A percentile compares a stretch with the other conserved stretches of the same genome.
phyloP scores from a whole-genome alignment of 2,329 filamentous ascomycete species.

The Alternaria triticimaculans region DNA sequence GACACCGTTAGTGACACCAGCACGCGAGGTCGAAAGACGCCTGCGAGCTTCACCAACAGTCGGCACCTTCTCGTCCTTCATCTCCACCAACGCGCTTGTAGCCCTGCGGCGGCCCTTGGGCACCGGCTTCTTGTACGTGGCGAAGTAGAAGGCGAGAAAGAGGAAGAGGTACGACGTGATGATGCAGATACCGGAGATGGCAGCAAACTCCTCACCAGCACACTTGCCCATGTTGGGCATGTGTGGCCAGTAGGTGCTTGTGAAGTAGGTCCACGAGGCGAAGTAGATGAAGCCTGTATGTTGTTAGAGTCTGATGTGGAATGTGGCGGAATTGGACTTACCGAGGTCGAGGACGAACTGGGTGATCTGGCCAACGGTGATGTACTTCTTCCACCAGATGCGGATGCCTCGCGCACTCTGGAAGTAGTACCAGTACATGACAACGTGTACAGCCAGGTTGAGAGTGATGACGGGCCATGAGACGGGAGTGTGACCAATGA shows the following conservation, averaged over 20 bases:
- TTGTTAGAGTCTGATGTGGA: conserved; percentile 25
- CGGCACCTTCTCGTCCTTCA: conserved; percentile 73
- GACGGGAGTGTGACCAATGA: conserved; percentile 89
- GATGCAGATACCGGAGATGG: conserved; percentile 89
- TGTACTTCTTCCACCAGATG: conserved; percentile 99
- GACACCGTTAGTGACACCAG: conserved; percentile 48
- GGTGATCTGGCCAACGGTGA: conserved; percentile 94
- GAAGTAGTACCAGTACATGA: conserved; percentile 99
- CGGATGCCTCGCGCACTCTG: conserved; percentile 93
- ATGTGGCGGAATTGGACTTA: conserved; percentile 55
- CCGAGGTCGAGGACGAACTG: conserved; percentile 97
- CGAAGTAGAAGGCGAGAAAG: conserved; percentile 99
- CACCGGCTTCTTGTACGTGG: conserved; percentile 89
- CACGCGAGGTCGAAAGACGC: conserved; percentile 54
- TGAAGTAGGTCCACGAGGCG: conserved; percentile 98
- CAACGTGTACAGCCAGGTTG: conserved; percentile 92
- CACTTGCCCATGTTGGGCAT: conserved; percentile 85
- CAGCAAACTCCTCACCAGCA: conserved; percentile 95
- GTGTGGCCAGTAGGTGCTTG: conserved; percentile 84
- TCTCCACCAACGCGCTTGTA: conserved; percentile 85
- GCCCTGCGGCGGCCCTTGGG: conserved; percentile 76
- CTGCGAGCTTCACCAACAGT: conserved; percentile 60
- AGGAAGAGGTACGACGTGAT: conserved; percentile 94
- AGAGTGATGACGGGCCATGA: conserved; percentile 94
- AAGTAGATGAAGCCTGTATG: conserved; percentile 93